These are phyloP conservation scores for Linum trigynum DNA, from an alignment of 345 rosid species.

Conservation along the genomic window DNA sequence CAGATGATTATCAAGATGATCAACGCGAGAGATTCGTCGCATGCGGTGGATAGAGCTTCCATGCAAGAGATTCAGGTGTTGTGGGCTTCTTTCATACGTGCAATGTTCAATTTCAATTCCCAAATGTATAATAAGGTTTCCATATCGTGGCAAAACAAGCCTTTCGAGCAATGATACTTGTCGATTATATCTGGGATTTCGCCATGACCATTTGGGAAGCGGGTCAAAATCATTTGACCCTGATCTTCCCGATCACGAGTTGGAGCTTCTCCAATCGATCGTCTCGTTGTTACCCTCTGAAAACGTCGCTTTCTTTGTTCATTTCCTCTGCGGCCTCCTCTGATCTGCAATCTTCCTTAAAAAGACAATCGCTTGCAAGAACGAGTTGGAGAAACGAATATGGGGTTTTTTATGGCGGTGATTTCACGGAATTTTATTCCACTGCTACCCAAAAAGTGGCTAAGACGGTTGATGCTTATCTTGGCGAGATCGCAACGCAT, in stretches of 20 bases:
- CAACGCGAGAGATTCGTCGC: too few species aligned
- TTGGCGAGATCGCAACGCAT: constrained; percentile 62
- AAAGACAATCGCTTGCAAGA: constrained; percentile 45
- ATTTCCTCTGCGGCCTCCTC: constrained; percentile 84
- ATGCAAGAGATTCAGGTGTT: too few species aligned
- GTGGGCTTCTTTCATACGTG: too few species aligned
- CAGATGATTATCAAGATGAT: too few species aligned
- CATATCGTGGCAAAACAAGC: too few species aligned
- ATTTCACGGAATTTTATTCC: constrained; percentile 41
- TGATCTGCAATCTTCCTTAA: constrained; percentile 67
- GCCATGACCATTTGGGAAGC: constrained; percentile 75
- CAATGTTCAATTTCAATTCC: too few species aligned
- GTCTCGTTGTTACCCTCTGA: constrained; percentile 64
- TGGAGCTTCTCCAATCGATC: constrained; percentile 43
- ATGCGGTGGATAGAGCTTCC: too few species aligned
- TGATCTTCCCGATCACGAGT: constrained; percentile 18
- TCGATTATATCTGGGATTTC: constrained; percentile 47
- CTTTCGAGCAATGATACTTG: too few species aligned
- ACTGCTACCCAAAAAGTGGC: constrained; percentile 53
- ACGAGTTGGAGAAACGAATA: constrained; percentile 75
- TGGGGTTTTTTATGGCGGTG: constrained; percentile 69
- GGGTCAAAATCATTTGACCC: constrained; percentile 30
- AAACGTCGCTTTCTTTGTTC: constrained; percentile 56
- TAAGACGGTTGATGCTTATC: constrained; percentile 61
- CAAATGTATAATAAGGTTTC: too few species aligned